Conservation (phyloP, 257 asterid genomes). For the Ilex asprella region DNA sequence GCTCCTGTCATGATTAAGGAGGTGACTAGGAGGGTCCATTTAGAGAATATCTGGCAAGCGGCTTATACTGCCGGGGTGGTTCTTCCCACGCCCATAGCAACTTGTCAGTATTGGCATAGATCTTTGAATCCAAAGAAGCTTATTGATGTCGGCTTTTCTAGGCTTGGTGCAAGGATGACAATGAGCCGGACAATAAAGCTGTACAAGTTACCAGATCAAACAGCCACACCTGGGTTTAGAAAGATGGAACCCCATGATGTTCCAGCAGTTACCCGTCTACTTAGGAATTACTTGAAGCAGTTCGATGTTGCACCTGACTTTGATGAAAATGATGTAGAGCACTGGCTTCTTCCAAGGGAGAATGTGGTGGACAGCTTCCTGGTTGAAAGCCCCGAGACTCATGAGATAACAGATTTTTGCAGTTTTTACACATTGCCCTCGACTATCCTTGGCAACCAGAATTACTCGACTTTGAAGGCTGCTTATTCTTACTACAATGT, state of each 20-base stretch:
- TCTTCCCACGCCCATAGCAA: conserved; percentile 27
- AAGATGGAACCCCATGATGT: conserved; percentile 30
- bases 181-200: conserved; percentile 32
- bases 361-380: conserved; percentile 27
- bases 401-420: conserved; percentile 24
- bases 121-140: conserved; percentile 31
- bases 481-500: conserved; percentile 32
- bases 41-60: conserved; percentile 35
- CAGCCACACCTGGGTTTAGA: conserved; percentile 25
- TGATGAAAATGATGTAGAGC: conserved; percentile 25
- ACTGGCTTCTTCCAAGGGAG: conserved; percentile 29
- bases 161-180: conserved; percentile 30
- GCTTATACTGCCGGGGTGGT: conserved; percentile 29
- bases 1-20: conserved; percentile 30
- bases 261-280: conserved; percentile 27
- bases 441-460: conserved; percentile 23
- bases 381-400: conserved; percentile 26
- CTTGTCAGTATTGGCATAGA: conserved; percentile 31
- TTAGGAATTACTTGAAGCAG: conserved; percentile 24
- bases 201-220: conserved; percentile 27
- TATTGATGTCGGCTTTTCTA: conserved; percentile 29
- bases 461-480: conserved; percentile 25
- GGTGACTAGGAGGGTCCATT: conserved; percentile 30
- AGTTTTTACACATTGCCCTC: conserved; percentile 28
- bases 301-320: conserved; percentile 26